phyloP scores from a whole-genome alignment of 192 early-diverging fungal species.

The Chytriomyces sp. region DNA sequence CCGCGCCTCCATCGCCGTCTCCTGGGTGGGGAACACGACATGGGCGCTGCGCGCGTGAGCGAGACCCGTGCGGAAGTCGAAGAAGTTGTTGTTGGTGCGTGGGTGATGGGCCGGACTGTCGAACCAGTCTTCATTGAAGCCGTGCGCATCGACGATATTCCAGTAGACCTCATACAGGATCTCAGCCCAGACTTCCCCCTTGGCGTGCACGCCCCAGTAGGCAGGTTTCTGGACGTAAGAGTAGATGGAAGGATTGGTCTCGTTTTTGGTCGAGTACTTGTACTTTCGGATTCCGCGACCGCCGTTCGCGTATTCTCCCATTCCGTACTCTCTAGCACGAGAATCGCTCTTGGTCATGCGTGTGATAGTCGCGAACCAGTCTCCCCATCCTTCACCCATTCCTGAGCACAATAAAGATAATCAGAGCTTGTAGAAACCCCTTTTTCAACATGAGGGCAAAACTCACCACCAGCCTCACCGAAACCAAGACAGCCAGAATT shows the following conservation, averaged over 20 bases:
- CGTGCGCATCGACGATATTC: constrained; percentile 58
- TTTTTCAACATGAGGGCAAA: no score
- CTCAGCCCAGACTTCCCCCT: constrained; percentile 91
- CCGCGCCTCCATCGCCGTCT: not conserved
- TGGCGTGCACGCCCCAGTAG: constrained; percentile 92
- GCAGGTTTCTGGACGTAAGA: constrained; percentile 69
- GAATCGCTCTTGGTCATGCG: constrained; percentile 59
- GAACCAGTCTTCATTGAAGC: constrained; percentile 55
- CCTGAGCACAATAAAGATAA: no score
- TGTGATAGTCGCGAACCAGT: constrained; percentile 83
- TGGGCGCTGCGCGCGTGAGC: not conserved
- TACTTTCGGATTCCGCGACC: constrained; percentile 85
- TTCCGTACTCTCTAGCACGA: constrained; percentile 66
- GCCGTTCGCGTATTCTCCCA: constrained; percentile 81
- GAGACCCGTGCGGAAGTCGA: constrained; percentile 39
- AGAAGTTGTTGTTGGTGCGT: constrained; percentile 11
- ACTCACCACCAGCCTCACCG: constrained; percentile 85
- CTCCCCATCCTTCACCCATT: constrained; percentile 97
- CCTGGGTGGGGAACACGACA: not conserved
- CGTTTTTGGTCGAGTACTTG: constrained; percentile 75
- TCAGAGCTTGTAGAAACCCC: no score
- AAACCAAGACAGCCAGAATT: constrained; percentile 87
- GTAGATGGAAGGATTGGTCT: constrained; percentile 85
- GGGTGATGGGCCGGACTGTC: constrained; percentile 20
- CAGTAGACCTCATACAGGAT: constrained; percentile 82